A percentile compares a stretch with the other conserved stretches of the same genome.
Conservation (phyloP, 495 filamentous ascomycete genomes). For the Trichoderma parareesei region DNA sequence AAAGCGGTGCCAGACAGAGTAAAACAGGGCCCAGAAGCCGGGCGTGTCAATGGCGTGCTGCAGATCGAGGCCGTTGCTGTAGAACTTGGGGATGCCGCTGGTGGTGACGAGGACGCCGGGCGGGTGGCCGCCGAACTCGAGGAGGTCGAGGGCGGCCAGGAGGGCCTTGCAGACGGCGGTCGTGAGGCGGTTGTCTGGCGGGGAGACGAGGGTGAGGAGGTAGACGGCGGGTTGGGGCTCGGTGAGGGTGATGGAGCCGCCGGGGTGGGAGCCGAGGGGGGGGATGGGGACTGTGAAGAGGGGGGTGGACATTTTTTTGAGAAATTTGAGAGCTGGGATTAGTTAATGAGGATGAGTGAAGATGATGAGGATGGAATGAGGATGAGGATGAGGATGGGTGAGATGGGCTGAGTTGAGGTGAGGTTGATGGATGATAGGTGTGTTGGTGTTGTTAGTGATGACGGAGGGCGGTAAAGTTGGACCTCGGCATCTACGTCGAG, state of each 20-base stretch:
- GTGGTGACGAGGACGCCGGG: slow-evolving; percentile 71
- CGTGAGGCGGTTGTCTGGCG: slow-evolving; percentile 68
- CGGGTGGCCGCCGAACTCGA: slow-evolving; percentile 55
- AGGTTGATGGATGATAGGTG: background rate
- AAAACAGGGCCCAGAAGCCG: slow-evolving; percentile 51
- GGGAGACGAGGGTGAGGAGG: slow-evolving; percentile 61
- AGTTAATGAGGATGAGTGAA: background rate
- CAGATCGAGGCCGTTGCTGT: slow-evolving; percentile 70
- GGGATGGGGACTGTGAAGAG: slow-evolving; percentile 39
- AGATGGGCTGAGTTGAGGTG: background rate
- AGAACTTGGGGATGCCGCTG: slow-evolving; percentile 67
- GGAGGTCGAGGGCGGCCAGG: slow-evolving; percentile 59
- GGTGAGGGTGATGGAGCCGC: slow-evolving; percentile 49
- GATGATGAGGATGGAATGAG: background rate
- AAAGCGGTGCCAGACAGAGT: slow-evolving; percentile 49
- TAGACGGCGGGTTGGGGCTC: slow-evolving; percentile 52
- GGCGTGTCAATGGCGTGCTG: slow-evolving; percentile 41
- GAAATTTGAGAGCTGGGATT: background rate
- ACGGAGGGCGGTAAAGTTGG: background rate
- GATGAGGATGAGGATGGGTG: background rate
- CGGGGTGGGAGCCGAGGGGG: slow-evolving; percentile 23
- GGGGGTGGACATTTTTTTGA: background rate
- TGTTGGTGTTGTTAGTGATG: background rate
- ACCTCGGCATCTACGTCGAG: background rate
- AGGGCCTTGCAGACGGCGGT: slow-evolving; percentile 56